These are phyloP conservation scores for Yamadazyma sp. DNA, from an alignment of 805 yeast species.

Conservation along the genomic window DNA sequence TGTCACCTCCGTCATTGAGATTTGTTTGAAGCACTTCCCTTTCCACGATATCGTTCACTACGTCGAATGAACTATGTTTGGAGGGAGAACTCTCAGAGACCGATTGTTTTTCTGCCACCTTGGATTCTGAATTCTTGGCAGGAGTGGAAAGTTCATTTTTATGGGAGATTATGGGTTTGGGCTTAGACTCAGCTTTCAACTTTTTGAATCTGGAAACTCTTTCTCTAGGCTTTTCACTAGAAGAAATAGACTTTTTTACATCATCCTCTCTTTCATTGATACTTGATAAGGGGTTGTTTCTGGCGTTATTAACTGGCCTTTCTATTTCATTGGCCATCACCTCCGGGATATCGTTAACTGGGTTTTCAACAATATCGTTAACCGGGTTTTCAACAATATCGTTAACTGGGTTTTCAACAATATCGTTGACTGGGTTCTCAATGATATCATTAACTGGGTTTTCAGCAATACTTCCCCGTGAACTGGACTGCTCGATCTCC, in stretches of 20 bases:
- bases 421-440: slow-evolving; percentile 8
- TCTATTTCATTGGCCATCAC: too few species aligned
- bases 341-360: slow-evolving; percentile 4
- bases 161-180: neutral
- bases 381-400: slow-evolving; percentile 5
- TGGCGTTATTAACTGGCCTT: slow-evolving; percentile 2
- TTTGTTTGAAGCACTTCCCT: neutral
- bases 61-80: neutral
- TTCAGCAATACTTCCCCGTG: neutral
- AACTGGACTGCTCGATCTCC: neutral
- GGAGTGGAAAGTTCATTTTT: too few species aligned
- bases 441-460: neutral
- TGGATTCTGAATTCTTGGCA: neutral
- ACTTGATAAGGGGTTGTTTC: too few species aligned
- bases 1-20: neutral
- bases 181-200: neutral
- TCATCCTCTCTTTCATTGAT: too few species aligned
- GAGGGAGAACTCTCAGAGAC: too few species aligned
- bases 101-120: neutral
- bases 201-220: slow-evolving; percentile 2
- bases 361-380: slow-evolving; percentile 5
- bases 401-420: slow-evolving; percentile 6
- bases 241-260: neutral
- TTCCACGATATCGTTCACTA: slow-evolving; percentile 3
- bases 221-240: neutral